Base-by-base conservation (phyloP, 164 flowering plant genomes). In the Taxillus chinensis region DNA sequence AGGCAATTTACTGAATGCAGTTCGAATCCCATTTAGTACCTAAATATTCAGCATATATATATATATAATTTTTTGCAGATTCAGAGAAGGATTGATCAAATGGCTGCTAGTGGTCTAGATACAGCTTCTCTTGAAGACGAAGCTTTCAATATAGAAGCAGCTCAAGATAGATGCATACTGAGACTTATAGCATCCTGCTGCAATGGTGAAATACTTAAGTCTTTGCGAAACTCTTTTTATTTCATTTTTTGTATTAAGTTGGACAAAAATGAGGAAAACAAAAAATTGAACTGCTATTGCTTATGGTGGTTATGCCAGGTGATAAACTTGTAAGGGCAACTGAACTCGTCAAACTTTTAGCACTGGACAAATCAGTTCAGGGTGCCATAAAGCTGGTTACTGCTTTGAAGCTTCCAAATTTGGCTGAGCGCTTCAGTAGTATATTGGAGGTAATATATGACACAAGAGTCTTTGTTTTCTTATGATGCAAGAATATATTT, bases 331-430 rank as follows among this genome's bases (percentile, higher is more conserved):
- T 74, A 60, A 75, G 96, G 71, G 99, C 99, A 46, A 77, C 83
- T 27, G 98, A 95, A 76, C 92, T 95, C 42, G 90, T 87, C 61
- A 80, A 82, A 65, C 89, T 87, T 66, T 70, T 95, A 43, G 75
- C 95, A 41, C 62, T 85, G 63, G 98, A 87, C 59, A 95, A 89
- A 73, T 91, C 96, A 16, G 81, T 87, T 8, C 86, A 67, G 68
- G 96, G 90, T 27, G 99, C 98, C 41, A 87, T 95, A 67, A 90
- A 85, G 76, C 92, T 95, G 62, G 98, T 83, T 39, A 86, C 98
- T 49, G 79, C 82, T 55, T 62, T 85, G 69, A 95, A 91, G 79
- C 96, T 85, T 68, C 98, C 99, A 17, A 80, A 78, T 71, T 74
- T 91, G 75, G 98, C 98, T 3, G 98, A 91, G 63, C 74, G 89